Conservation (phyloP, 257 asterid species). For the Hygrophila difformis region DNA sequence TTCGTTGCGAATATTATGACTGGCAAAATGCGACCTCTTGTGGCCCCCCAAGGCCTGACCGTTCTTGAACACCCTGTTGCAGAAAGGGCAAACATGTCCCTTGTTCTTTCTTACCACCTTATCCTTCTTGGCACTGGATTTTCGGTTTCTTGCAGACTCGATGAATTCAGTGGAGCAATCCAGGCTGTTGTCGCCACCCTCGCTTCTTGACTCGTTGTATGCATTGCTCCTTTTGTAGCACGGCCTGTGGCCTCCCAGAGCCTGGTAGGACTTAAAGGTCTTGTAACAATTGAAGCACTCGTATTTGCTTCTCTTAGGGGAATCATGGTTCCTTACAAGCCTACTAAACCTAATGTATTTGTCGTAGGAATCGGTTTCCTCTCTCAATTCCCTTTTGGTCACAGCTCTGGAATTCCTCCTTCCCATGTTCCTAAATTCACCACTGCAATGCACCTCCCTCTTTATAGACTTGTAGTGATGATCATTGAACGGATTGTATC, state of each 20-base stretch:
- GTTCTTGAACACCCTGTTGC: constrained; percentile 72
- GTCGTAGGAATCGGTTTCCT: constrained; percentile 22
- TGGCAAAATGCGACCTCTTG: constrained; percentile 83
- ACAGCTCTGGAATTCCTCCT: constrained; percentile 32
- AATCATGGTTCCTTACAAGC: constrained; percentile 4
- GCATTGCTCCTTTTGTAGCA: constrained; percentile 62
- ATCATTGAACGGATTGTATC: constrained; percentile 14
- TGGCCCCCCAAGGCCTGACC: constrained; percentile 98
- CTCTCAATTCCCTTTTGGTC: constrained; percentile 11
- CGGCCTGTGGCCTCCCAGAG: constrained; percentile 92
- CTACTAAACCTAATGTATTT: constrained; percentile 18
- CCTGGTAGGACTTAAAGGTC: constrained; percentile 75
- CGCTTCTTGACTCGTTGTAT: constrained; percentile 37
- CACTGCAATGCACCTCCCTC: constrained; percentile 24
- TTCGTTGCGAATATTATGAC: constrained; percentile 28
- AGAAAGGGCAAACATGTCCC: constrained; percentile 74
- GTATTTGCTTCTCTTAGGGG: constrained; percentile 51
- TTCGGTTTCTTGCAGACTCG: constrained; percentile 29
- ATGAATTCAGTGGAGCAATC: constrained; percentile 36
- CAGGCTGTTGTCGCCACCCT: constrained; percentile 57
- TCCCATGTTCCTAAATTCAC: constrained; percentile 23
- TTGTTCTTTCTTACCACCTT: constrained; percentile 51
- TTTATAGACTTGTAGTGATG: constrained; percentile 16
- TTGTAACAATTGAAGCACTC: constrained; percentile 82
- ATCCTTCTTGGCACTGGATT: constrained; percentile 28